Base-by-base conservation (phyloP, 768 basidiomycete species). In the Rubroboletus satanas region DNA sequence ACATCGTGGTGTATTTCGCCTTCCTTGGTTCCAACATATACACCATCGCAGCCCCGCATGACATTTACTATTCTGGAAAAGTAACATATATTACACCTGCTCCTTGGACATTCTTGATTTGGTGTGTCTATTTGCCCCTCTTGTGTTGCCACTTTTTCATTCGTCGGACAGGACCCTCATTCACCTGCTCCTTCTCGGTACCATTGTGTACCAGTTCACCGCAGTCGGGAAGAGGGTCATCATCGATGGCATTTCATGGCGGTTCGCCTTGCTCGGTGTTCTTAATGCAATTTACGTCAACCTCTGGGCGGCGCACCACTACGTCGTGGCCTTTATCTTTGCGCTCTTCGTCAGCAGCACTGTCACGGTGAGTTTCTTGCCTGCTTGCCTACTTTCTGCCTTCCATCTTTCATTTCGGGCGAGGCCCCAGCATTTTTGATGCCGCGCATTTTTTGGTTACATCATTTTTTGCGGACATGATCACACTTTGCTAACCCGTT, bases 21-120 rank as follows among this genome's bases (percentile, higher is more conserved):
- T 93, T 95, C 74, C 77, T 96, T n/a, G 93, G 90, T 32, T 88
- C 87, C 37, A 96, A 96, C 73, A 79, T 94, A 53, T 95, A 92
- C 78, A 87, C 86, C 49, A 80, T 93, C 57, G 85, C 91, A 7
- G 80, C 83, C 2, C 90, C 90, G 0, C 79, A 81, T 39, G 84
- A 81, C 58, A 78, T 84, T 48, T 91, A 92, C 73, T 83, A 78
- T 66, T 71, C 76, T 59, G 84, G 83, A 43, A 92, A 92, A 69
- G 85, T 89, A 62, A 97, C 95, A 0, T 98, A 94, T 72, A 76
- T 98, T 54, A 97, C 94, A 1, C 96, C 96, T n/a, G 90, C 92
- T 26, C 84, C 87, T 28, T 97, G 90, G 84, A 88, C 90, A 2
- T 96, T 93, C 77, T 81, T 88, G 75, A 88, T 94, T 67, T 96